Conservation (phyloP, 2,329 filamentous ascomycete species). For the Gliomastix tumulicola region DNA sequence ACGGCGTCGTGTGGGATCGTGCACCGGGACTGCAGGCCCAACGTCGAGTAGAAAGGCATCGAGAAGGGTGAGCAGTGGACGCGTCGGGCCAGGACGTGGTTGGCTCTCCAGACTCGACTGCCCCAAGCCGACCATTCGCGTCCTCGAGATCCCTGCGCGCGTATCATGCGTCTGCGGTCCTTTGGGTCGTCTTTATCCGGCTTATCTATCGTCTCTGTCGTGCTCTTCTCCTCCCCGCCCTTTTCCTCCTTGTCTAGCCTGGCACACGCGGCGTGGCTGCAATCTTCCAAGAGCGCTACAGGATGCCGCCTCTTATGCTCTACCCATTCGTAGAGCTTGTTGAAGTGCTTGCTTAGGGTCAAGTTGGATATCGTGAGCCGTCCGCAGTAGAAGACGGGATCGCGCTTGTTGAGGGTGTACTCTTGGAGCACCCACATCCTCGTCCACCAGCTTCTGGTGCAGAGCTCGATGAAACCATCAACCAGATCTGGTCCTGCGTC, state of each 20-base stretch:
- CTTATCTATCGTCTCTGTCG: neutral
- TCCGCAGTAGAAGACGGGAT: neutral
- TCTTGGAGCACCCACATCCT: constrained; percentile 20
- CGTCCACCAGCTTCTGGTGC: constrained; percentile 13
- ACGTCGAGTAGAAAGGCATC: neutral
- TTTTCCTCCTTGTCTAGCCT: too few species aligned
- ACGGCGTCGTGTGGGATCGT: neutral
- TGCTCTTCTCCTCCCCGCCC: neutral
- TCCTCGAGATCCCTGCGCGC: neutral
- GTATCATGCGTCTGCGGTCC: neutral
- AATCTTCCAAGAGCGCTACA: neutral
- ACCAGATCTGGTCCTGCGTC: constrained; percentile 6
- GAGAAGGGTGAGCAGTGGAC: neutral
- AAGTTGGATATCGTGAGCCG: neutral
- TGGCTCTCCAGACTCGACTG: neutral
- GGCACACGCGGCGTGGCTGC: too few species aligned
- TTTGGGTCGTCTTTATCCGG: neutral
- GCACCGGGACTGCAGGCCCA: neutral
- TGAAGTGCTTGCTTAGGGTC: neutral
- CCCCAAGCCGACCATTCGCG: neutral
- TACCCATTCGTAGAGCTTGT: neutral
- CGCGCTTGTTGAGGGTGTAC: constrained; percentile 7
- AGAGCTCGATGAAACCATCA: constrained; percentile 7
- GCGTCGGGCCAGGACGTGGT: neutral
- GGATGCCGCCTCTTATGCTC: neutral